These are phyloP conservation scores for Orbilia quercus DNA, from an alignment of 2,329 filamentous ascomycete species.

Conservation along the genomic window DNA sequence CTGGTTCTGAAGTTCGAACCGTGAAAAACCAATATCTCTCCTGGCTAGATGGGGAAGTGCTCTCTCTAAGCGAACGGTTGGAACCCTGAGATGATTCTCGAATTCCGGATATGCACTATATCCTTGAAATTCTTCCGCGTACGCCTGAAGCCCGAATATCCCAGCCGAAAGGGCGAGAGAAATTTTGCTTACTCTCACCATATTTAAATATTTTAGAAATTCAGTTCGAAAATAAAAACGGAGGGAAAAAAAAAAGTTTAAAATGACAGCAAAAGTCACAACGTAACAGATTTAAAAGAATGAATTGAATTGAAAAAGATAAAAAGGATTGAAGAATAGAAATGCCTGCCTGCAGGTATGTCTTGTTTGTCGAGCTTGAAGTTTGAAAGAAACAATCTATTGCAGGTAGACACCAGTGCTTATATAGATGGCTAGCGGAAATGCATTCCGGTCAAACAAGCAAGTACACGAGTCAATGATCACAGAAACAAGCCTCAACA, in stretches of 20 bases:
- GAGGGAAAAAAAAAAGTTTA: background rate
- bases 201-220: slow-evolving; percentile 1
- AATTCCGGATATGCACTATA: background rate
- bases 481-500: background rate
- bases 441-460: background rate
- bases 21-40: slow-evolving; percentile 54
- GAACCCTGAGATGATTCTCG: slow-evolving; percentile 28
- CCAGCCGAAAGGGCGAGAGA: slow-evolving; percentile 30
- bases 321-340: background rate
- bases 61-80: slow-evolving; percentile 33
- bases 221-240: slow-evolving; percentile 9
- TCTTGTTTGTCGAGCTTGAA: background rate
- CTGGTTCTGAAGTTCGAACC: slow-evolving; percentile 57
- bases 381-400: background rate
- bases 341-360: slow-evolving; percentile 3
- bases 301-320: slow-evolving; percentile 1
- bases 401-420: background rate
- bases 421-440: background rate
- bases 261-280: background rate
- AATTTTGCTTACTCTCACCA: slow-evolving; percentile 30
- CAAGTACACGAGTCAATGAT: background rate
- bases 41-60: slow-evolving; percentile 24
- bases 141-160: slow-evolving; percentile 26
- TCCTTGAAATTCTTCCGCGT: slow-evolving; percentile 13
- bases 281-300: background rate